Evolutionary conservation across 2,329 filamentous ascomycete species (phyloP), one percentile per base, ranked within the genome.

Genomic region (Pyrenochaeta sp.): DNA sequence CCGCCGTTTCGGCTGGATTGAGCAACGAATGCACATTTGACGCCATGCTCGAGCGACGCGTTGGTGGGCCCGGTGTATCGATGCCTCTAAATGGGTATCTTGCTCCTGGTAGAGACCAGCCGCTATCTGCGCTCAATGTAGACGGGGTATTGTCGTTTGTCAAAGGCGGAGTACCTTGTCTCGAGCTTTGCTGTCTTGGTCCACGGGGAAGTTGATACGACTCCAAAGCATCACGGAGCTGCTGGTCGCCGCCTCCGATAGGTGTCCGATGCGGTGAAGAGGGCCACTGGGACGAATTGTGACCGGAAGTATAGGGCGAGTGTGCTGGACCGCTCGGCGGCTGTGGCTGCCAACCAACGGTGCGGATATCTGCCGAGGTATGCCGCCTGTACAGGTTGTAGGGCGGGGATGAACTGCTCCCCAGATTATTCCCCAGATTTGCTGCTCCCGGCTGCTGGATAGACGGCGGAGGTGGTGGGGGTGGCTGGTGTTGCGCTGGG

Each of bases 361-460:
- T 90, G 52, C 95, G 90, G 67, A 99, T 98, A 75, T 99, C 95
- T 57, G 95, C 95, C 39, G 93, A 94, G 1, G 95, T 99, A 78
- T 99, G 95, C 60, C 94, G 88, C 62, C 94, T 89, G 44, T 88
- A 86, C 46, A 97, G 83, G 69, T 88, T 93, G 55, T 87, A 85
- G 1, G 85, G 84, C 25, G 86, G 84, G 37, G 86, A 86, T 22
- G 72, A 67, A 54, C 82, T 82, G 52, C 61, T 71, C 46, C 61
- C 65, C 54, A 81, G 79, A 56, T 83, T 82, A 52, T 61, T 72
- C 46, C 71, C 71, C 55, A 69, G 62, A 45, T 80, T 82, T n/a
- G 86, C 79, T 13, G 84, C 82, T 32, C 87, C 79, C 19, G 86
- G 86, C 72, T 88, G 86, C 36, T 89, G 87, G 34, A 87, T 85